Evolutionary conservation across 345 rosid species (phyloP).

Genomic region (Eucalyptus decipiens): DNA sequence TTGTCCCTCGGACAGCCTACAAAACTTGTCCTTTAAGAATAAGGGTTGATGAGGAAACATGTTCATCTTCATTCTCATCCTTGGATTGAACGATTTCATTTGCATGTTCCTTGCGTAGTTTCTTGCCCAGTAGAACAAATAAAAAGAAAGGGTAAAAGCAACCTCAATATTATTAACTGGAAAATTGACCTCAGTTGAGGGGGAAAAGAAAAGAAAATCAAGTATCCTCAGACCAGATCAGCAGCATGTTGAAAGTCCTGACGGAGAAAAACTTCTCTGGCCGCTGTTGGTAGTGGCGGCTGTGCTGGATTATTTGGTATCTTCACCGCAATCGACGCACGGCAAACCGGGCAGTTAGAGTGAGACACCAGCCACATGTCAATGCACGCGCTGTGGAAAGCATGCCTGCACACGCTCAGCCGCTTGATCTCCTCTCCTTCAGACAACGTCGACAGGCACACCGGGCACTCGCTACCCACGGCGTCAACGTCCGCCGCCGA

Average conservation of each 20-base stretch:
- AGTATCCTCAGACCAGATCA: not conserved
- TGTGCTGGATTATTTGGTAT: not conserved
- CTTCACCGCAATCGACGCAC: slow-evolving; percentile 41
- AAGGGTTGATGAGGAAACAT: not conserved
- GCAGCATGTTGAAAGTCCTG: not conserved
- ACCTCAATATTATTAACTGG: not conserved
- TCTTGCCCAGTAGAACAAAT: not conserved
- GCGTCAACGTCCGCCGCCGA: slow-evolving; percentile 6
- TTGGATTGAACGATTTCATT: not conserved
- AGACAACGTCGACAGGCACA: slow-evolving; percentile 42
- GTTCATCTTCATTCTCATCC: not conserved
- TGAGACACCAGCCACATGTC: slow-evolving; percentile 52
- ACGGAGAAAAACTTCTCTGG: not conserved
- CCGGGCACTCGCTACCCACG: slow-evolving; percentile 59
- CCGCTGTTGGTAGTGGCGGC: not conserved
- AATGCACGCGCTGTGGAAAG: slow-evolving; percentile 59
- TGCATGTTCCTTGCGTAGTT: not conserved
- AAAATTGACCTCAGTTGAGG: not conserved
- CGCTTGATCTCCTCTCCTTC: slow-evolving; percentile 51
- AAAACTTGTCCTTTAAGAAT: not conserved
- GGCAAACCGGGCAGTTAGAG: slow-evolving; percentile 63
- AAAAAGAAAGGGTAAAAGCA: not conserved
- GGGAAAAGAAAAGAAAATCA: not conserved
- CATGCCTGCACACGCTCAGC: slow-evolving; percentile 54
- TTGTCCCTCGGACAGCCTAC: not conserved